A percentile compares a stretch with the other conserved stretches of the same genome.
These are phyloP conservation scores for Taxillus chinensis DNA, from an alignment of 164 flowering plant genomes.

Conservation along the genomic window DNA sequence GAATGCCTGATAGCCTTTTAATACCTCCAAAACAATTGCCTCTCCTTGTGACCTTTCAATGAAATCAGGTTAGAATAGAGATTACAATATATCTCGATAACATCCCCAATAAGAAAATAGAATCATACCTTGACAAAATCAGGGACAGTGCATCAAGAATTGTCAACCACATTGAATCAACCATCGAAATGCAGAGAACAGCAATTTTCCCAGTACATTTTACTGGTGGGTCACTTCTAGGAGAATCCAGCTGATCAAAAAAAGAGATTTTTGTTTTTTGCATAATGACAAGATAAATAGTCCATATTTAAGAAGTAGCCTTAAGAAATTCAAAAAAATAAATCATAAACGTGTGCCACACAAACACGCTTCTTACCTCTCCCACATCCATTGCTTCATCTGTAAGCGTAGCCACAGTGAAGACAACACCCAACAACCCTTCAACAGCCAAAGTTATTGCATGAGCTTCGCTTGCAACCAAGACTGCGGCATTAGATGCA, in stretches of 20 bases:
- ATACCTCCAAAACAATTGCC: slow-evolving; percentile 88
- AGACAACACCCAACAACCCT: slow-evolving; percentile 91
- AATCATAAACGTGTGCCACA: background rate
- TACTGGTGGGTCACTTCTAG: slow-evolving; percentile 54
- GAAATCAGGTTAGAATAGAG: slow-evolving; percentile 7
- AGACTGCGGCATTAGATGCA: slow-evolving; percentile 93
- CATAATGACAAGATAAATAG: too few relatives aligned
- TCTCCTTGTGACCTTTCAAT: slow-evolving; percentile 91
- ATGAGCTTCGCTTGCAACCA: slow-evolving; percentile 99
- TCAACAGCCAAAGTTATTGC: slow-evolving; percentile 94
- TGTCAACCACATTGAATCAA: slow-evolving; percentile 90
- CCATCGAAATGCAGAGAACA: slow-evolving; percentile 77
- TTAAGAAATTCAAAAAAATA: background rate
- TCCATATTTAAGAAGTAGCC: background rate
- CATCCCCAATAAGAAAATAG: background rate
- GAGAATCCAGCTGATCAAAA: slow-evolving; percentile 72
- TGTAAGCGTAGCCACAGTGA: slow-evolving; percentile 93
- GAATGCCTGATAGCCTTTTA: slow-evolving; percentile 98
- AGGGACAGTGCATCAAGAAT: slow-evolving; percentile 91
- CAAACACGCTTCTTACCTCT: slow-evolving; percentile 41
- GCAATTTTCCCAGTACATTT: slow-evolving; percentile 70
- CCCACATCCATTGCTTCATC: slow-evolving; percentile 97
- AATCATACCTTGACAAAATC: slow-evolving; percentile 66
- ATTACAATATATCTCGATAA: background rate
- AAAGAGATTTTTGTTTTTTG: slow-evolving; percentile 5